Evolutionary conservation across 2,329 filamentous ascomycete genomes (phyloP), one percentile per base, ranked within the genome.

Genomic region (Pseudogymnoascus sp.): DNA sequence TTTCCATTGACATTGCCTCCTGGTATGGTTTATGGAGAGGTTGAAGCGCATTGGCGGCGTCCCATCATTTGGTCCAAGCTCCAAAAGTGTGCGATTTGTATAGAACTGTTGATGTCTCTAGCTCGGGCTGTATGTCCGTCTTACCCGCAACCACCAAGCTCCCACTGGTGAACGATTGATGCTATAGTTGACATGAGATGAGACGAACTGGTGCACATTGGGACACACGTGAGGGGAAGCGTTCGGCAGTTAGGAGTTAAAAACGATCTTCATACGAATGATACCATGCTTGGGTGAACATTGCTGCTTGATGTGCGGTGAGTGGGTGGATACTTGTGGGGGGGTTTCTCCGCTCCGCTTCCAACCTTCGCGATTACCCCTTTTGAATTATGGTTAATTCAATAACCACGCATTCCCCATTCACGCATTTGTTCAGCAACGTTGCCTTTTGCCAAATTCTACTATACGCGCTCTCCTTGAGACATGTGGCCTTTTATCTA

Each of bases 211-310:
- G 25, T 53, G 46, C 46, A 53, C 46, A 53, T 53, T 53, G 23
- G 46, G 25, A 53, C 25, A 53, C 46, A 53, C 46, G 46, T 53
- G 46, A 53, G 46, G 46, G 46, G 46, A 53, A 53, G 25, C 25
- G 46, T 34, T 34, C 46, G 46, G 46, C 46, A 56, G 46, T 56
- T 56, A 56, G 46, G 46, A 56, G 46, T 56, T 56, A 56, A 56
- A 56, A 56, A 12, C 46, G 46, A 56, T 56, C 46, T 56, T 56
- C 46, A 56, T 18, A 34, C 25, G 46, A 34, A 56, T 56, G 46
- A 56, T 56, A 56, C 46, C 46, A 56, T 56, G 46, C 46, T 56
- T 56, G 46, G 18, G 23, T 28, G 46, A 56, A 34, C 46, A 56
- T 18, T 56, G 46, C 12, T 31, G 46, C 46, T 56, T 31, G 46